These are phyloP conservation scores for Schwanniomyces occidentalis DNA, from an alignment of 805 yeast species.

Conservation along the genomic window DNA sequence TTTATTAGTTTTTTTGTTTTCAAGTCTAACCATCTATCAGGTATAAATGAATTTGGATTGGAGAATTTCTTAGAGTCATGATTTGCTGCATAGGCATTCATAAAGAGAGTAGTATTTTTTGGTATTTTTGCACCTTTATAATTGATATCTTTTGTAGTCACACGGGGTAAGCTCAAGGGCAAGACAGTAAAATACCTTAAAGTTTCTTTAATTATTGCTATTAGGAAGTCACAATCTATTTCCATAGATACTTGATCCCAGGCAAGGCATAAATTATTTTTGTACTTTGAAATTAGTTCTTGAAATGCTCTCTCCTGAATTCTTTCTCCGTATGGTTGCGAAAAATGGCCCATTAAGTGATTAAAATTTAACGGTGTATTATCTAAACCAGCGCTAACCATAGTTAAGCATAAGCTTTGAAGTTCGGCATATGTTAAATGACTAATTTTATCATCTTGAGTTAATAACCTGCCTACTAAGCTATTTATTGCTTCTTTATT, in stretches of 20 bases:
- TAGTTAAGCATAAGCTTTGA: conserved; percentile 63
- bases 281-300: conserved; percentile 38
- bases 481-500: conserved; percentile 27
- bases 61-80: conserved; percentile 51
- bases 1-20: conserved; percentile 14
- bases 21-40: conserved; percentile 51
- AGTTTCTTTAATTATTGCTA: conserved; percentile 63
- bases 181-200: conserved; percentile 63
- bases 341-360: conserved; percentile 60
- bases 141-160: conserved; percentile 51
- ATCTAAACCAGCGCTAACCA: conserved; percentile 80
- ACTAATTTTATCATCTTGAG: conserved; percentile 9
- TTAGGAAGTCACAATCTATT: conserved; percentile 47
- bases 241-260: conserved; percentile 29
- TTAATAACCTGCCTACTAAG: conserved; percentile 27
- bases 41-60: conserved; percentile 49
- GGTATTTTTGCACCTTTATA: conserved; percentile 50
- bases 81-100: conserved; percentile 73
- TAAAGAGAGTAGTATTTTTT: conserved; percentile 51
- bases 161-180: conserved; percentile 67
- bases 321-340: conserved; percentile 30
- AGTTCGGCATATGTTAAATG: conserved; percentile 41
- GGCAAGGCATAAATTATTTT: conserved; percentile 29
- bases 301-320: conserved; percentile 33
- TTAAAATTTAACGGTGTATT: conserved; percentile 65